phyloP scores from a whole-genome alignment of 257 asterid species.

The Solanum gracilifrons region DNA sequence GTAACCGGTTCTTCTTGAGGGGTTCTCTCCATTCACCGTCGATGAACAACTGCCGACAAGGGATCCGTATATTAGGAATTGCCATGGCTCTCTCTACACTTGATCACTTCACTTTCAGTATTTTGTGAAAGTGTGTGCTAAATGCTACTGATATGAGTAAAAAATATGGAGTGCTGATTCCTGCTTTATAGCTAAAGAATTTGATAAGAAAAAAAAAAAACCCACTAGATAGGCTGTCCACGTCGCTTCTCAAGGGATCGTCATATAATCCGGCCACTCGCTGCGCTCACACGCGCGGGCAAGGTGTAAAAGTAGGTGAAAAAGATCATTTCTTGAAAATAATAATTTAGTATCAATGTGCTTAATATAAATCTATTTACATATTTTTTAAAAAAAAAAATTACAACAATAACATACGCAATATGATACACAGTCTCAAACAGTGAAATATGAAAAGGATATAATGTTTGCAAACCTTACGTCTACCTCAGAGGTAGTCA shows the following conservation, averaged over 20 bases:
- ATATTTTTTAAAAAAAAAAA: too few relatives aligned
- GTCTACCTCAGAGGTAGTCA: too few relatives aligned
- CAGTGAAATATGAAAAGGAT: too few relatives aligned
- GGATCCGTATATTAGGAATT: constrained; percentile 19
- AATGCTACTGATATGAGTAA: neutral
- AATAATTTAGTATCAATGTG: too few relatives aligned
- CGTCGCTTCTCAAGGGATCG: neutral
- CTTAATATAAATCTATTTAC: too few relatives aligned
- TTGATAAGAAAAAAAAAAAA: neutral
- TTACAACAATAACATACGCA: too few relatives aligned
- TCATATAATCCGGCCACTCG: neutral
- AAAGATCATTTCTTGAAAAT: too few relatives aligned
- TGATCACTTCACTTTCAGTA: neutral
- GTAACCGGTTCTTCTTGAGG: constrained; percentile 45
- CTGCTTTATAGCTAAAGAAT: neutral
- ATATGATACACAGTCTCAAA: too few relatives aligned
- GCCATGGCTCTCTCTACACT: neutral
- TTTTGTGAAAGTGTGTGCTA: neutral
- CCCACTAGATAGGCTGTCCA: neutral
- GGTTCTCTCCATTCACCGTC: constrained; percentile 82
- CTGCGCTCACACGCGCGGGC: neutral
- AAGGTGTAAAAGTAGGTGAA: too few relatives aligned
- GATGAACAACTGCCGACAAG: constrained; percentile 57
- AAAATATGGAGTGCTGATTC: neutral
- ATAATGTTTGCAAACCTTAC: too few relatives aligned